Evolutionary conservation across 2,329 filamentous ascomycete species (phyloP), one percentile per base, ranked within the genome.

Genomic region (Trichoderma atrobrunneum): DNA sequence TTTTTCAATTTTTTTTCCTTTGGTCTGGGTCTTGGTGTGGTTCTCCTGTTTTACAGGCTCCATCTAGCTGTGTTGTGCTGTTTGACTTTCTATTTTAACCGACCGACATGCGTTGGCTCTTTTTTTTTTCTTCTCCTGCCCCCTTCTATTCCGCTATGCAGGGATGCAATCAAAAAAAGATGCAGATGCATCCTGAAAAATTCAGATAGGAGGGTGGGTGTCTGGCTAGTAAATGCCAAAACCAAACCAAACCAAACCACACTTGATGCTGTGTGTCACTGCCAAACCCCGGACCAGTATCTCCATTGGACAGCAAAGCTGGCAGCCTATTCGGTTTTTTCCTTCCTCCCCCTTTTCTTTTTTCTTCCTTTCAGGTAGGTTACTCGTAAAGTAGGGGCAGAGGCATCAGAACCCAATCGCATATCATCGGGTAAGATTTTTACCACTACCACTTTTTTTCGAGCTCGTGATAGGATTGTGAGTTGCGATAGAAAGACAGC

Each of bases 341-440:
- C 28, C 10, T 43, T 39, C 8, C 8, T 28, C 24, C 28, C 24
- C 21, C 60, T 28, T 63, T 16, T 43, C 21, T 18, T 62, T 39
- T 39, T 39, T 26, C 8, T 62, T 26, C 60, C 14, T 62, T 34
- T 36, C 34, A 14, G 34, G 34, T 7, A 36, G 7, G 18, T 10
- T 21, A 18, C 16, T 39, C 36, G 54, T 34, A 32, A 36, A 16
- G 26, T 54, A 26, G 28, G 26, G 18, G 10, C n/a, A 28, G 21
- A 43, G 32, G 32, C 51, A 68, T 59, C 65, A 30, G 34, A 30
- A 43, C 26, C 65, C 56, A 68, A 68, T 51, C 65, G 65, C 65
- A 36, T 68, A 68, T 36, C 36, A 26, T 68, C 56, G 56, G 56
- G 26, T 68, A 48, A 57, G n/a, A 30, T 57, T 43, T 59, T n/a